Evolutionary conservation across 805 yeast genomes (phyloP).

Genomic region (Wickerhamiella domercqiae): DNA sequence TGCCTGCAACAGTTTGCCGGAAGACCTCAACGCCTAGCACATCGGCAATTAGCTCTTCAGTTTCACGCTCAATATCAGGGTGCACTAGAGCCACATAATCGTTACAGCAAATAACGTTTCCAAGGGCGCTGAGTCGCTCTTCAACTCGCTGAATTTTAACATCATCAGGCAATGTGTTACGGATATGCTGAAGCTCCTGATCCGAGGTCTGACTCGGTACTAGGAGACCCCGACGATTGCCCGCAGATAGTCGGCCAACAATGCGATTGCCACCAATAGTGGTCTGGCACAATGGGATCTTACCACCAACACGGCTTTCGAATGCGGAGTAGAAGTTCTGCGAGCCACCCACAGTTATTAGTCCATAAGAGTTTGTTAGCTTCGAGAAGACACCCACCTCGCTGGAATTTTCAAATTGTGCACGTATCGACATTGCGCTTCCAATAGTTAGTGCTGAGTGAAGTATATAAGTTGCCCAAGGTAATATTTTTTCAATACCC

Average conservation of each 20-base stretch:
- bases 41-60: slow-evolving; percentile 96
- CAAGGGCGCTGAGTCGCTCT: slow-evolving; percentile 91
- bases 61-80: slow-evolving; percentile 98
- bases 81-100: slow-evolving; percentile 98
- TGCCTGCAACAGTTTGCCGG: slow-evolving; percentile 97
- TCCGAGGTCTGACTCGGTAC: slow-evolving; percentile 98
- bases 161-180: slow-evolving; percentile 89
- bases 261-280: slow-evolving; percentile 95
- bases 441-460: not conserved
- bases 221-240: slow-evolving; percentile 90
- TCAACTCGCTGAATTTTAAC: slow-evolving; percentile 96
- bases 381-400: slow-evolving; percentile 30
- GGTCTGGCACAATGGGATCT: slow-evolving; percentile 89
- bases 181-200: slow-evolving; percentile 91
- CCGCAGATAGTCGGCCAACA: slow-evolving; percentile 96
- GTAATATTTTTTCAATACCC: not conserved
- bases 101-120: slow-evolving; percentile 95
- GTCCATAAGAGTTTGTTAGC: slow-evolving; percentile 87
- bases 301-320: slow-evolving; percentile 95
- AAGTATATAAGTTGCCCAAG: not conserved
- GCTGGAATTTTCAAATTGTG: slow-evolving; percentile 22
- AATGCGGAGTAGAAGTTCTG: slow-evolving; percentile 73
- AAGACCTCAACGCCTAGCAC: slow-evolving; percentile 97
- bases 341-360: slow-evolving; percentile 95
- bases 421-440: slow-evolving; percentile 18